These are phyloP conservation scores for Chaetomiaceae sp. DNA, from an alignment of 2,329 filamentous ascomycete species.

Conservation along the genomic window DNA sequence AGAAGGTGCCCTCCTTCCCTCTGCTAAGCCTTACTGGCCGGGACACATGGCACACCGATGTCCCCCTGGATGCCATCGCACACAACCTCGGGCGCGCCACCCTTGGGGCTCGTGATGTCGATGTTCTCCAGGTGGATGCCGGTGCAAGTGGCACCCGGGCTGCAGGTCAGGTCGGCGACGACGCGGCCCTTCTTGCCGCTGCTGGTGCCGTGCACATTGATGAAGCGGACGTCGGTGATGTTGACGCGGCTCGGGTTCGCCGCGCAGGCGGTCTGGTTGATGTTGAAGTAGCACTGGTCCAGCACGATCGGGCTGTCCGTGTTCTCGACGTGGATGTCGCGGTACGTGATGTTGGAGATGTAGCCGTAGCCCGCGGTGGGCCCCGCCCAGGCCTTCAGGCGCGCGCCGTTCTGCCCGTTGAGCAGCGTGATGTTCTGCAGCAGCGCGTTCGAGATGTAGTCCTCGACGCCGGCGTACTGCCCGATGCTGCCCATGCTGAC, in stretches of 20 bases:
- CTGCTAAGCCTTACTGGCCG: not conserved
- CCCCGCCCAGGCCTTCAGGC: constrained; percentile 58
- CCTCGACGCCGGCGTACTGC: constrained; percentile 48
- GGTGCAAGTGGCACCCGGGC: constrained; percentile 45
- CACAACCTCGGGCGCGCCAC: constrained; percentile 38
- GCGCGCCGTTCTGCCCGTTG: constrained; percentile 45
- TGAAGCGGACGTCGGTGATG: constrained; percentile 52
- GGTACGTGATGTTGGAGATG: constrained; percentile 58
- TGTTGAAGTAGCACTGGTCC: constrained; percentile 58
- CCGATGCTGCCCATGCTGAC: constrained; percentile 54
- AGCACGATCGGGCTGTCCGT: constrained; percentile 53
- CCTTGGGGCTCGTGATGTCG: constrained; percentile 45
- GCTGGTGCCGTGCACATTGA: constrained; percentile 52
- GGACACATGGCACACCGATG: constrained; percentile 21
- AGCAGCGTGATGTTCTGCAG: constrained; percentile 55
- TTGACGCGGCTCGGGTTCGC: constrained; percentile 51
- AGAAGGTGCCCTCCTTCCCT: not conserved
- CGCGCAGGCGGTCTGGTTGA: constrained; percentile 42
- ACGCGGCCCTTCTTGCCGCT: constrained; percentile 50
- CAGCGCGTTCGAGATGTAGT: constrained; percentile 50
- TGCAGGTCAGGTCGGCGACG: constrained; percentile 50
- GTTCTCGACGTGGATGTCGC: constrained; percentile 51
- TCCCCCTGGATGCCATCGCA: constrained; percentile 43
- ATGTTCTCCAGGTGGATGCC: constrained; percentile 51
- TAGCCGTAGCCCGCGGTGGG: constrained; percentile 51